Evolutionary conservation across 2,329 filamentous ascomycete species (phyloP).

Genomic region (Xylaria sp.): DNA sequence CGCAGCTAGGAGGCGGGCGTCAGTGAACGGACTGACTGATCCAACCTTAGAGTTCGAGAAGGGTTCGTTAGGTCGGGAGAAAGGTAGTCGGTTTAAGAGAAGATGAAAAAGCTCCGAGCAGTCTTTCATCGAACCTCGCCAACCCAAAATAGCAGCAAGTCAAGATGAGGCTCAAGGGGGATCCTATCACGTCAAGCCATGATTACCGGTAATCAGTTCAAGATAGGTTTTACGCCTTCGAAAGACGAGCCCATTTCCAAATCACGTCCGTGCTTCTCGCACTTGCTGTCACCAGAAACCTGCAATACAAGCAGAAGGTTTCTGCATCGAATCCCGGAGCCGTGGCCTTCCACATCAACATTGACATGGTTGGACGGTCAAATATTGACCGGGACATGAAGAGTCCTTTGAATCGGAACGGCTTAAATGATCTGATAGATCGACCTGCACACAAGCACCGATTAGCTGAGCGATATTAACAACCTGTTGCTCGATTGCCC

Average conservation of each 20-base stretch:
- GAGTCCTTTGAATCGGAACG: not conserved
- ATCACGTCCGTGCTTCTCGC: not conserved
- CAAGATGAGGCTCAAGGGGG: conserved; percentile 6
- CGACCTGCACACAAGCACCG: not conserved
- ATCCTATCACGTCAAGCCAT: conserved; percentile 25
- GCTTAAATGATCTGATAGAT: not conserved
- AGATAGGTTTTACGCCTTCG: conserved; percentile 1
- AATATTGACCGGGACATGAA: not conserved
- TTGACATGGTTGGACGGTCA: not conserved
- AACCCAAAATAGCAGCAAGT: conserved; percentile 36
- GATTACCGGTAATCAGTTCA: not conserved
- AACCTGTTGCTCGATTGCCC: conserved; percentile 1
- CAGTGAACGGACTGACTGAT: conserved; percentile 26
- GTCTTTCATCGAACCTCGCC: conserved; percentile 41
- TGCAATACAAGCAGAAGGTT: not conserved
- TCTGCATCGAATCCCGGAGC: not conserved
- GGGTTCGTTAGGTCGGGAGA: conserved; percentile 41
- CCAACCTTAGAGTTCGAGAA: conserved; percentile 37
- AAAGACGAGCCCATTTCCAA: not conserved
- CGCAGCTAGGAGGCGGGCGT: conserved; percentile 43
- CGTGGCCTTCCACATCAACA: not conserved
- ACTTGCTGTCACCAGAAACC: not conserved
- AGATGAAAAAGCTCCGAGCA: conserved; percentile 40
- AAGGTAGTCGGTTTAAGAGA: conserved; percentile 43
- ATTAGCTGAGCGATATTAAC: conserved; percentile 2